Evolutionary conservation across 192 early-diverging fungal genomes (phyloP).

Genomic region (Backusella macrospora): DNA sequence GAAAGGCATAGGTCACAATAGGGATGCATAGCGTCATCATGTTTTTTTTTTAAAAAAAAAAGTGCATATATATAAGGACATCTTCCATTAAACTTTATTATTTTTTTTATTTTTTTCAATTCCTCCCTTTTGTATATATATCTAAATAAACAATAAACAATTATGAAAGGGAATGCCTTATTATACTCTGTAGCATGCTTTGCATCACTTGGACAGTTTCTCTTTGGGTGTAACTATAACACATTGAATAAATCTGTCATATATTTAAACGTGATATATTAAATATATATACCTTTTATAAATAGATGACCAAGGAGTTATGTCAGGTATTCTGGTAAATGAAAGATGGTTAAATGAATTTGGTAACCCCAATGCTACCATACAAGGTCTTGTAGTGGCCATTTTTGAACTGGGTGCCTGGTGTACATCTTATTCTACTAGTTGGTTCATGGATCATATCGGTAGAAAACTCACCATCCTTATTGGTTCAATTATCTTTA

Average conservation of each 20-base stretch:
- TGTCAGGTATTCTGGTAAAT: conserved; percentile 43
- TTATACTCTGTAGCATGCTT: conserved; percentile 34
- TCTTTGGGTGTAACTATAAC: conserved; percentile 45
- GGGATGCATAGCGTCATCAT: conserved; percentile 2
- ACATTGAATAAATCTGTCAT: too few species aligned
- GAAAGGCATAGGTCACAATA: background rate
- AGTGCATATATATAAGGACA: background rate
- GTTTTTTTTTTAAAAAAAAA: background rate
- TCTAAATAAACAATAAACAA: background rate
- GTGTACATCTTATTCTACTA: conserved; percentile 16
- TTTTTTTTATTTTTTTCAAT: background rate
- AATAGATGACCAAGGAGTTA: conserved; percentile 50
- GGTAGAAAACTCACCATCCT: conserved; percentile 55
- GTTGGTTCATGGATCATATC: conserved; percentile 34
- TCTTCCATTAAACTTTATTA: background rate
- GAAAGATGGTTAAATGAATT: conserved; percentile 19
- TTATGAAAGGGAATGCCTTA: background rate
- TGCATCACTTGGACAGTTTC: conserved; percentile 50
- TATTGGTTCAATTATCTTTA: conserved; percentile 54
- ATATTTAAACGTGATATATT: too few species aligned
- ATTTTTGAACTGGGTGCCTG: conserved; percentile 24
- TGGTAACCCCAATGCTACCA: conserved; percentile 21
- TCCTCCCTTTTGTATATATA: background rate
- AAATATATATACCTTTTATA: background rate
- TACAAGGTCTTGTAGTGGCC: conserved; percentile 19